Evolutionary conservation across 1,284 basidiomycete species (phyloP).

Genomic region (Cutaneotrichosporon dermatis): DNA sequence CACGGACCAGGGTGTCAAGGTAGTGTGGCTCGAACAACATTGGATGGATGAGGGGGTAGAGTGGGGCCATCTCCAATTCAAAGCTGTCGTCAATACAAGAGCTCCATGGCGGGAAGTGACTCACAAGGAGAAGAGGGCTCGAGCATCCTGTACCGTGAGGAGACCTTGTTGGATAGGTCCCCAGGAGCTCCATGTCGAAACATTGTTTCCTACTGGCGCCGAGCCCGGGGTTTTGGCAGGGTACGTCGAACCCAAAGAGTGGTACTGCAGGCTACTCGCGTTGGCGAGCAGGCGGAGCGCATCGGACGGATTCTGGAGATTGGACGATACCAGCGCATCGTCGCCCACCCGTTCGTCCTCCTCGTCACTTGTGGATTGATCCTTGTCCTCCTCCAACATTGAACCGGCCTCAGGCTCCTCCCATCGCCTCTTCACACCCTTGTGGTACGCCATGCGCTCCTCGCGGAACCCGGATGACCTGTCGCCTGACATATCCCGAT

Average conservation of each 20-base stretch:
- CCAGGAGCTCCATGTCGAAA: conserved; percentile 8
- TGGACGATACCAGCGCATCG: conserved; percentile 9
- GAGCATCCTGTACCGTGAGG: conserved; percentile 10
- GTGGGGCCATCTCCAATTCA: conserved; percentile 15
- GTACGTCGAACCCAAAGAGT: neutral
- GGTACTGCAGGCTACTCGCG: conserved; percentile 12
- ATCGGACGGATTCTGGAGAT: conserved; percentile 15
- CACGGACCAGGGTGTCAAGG: conserved; percentile 9
- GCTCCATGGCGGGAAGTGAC: neutral
- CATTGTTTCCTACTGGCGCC: neutral
- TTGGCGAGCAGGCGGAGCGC: conserved; percentile 14
- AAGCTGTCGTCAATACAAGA: conserved; percentile 8
- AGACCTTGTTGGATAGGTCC: conserved; percentile 9
- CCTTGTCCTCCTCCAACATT: neutral
- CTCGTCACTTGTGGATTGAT: conserved; percentile 4
- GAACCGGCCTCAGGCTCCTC: neutral
- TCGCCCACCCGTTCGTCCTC: conserved; percentile 1
- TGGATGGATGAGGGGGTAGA: conserved; percentile 13
- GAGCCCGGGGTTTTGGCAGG: neutral
- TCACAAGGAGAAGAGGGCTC: conserved; percentile 10
- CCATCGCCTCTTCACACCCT: neutral
- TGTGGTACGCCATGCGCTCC: neutral
- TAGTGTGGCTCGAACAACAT: conserved; percentile 10
- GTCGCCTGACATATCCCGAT: neutral
- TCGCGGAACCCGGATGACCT: neutral